Base-by-base conservation (phyloP, 345 rosid genomes). In the Acer saccharum region DNA sequence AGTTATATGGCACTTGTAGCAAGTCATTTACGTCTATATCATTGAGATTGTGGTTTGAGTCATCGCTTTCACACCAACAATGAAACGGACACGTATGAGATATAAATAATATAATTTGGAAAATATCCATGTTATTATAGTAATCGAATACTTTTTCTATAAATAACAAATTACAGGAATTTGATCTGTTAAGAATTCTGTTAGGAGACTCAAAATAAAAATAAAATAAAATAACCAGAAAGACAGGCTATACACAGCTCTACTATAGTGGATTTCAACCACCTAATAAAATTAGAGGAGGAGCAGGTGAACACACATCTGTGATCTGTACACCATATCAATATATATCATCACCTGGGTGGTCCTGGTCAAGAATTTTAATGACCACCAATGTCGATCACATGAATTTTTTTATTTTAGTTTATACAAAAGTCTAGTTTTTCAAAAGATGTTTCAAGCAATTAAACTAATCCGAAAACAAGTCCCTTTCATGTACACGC, bases 181-280 rank as follows among this genome's bases (percentile, higher is more conserved):
- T 35, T 35, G 39, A 35, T 57, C 2, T 17, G 62, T 57, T 57
- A 25, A 57, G 5, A 4, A 5, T 35, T 35, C 39, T 35, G 6
- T 35, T 35, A 35, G 6, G 39, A 35, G 6, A 4, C 39, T 4
- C 6, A 29, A 27, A 27, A 27, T 27, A 35, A 35, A 35, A 32
- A 3, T 3, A 4, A 35, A 35, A 35, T 2, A 35, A 35, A 35
- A 32, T 3, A 0, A n/a, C n/a, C n/a, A 29, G 35, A 43, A 68
- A n/a, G 32, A 20, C 55, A 68, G 71, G 55, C 17, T 44, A 68
- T 68, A 10, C 55, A 68, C 71, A 68, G 55, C 71, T 68, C 12
- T 17, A 35, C 12, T 9, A n/a, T 11, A n/a, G 10, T 17, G 20
- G 23, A 57, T 57, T 17, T 4, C 62, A 17, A 57, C 62, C 62